A percentile compares a stretch with the other conserved stretches of the same genome.
Evolutionary conservation across 768 basidiomycete species (phyloP).

Genomic region (Paxillus ammoniavirescens): DNA sequence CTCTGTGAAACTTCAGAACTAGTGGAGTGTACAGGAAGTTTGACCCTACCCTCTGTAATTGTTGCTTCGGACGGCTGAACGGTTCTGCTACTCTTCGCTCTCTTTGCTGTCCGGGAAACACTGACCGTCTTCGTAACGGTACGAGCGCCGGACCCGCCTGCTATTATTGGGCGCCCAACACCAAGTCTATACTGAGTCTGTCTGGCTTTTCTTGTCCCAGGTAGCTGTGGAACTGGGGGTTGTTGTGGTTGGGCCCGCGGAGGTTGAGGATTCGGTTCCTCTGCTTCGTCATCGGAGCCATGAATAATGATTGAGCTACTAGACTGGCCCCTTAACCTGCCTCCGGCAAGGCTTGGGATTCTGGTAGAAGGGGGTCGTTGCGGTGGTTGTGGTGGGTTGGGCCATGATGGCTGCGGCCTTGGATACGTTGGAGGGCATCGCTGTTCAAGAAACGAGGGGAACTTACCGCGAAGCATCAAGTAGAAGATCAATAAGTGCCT

Average conservation of each 20-base stretch:
- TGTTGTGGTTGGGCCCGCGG: slow-evolving; percentile 12
- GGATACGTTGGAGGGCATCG: slow-evolving; percentile 31
- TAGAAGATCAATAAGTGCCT: slow-evolving; percentile 73
- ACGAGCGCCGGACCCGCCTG: slow-evolving; percentile 67
- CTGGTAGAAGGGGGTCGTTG: slow-evolving; percentile 34
- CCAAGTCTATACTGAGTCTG: slow-evolving; percentile 69
- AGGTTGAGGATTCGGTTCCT: slow-evolving; percentile 19
- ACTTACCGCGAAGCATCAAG: slow-evolving; percentile 48
- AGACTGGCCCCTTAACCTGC: slow-evolving; percentile 31
- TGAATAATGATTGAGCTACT: slow-evolving; percentile 37
- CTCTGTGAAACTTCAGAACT: slow-evolving; percentile 22
- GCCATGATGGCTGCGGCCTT: slow-evolving; percentile 27
- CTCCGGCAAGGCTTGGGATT: slow-evolving; percentile 27
- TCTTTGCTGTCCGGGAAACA: slow-evolving; percentile 44
- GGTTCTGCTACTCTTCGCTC: slow-evolving; percentile 48
- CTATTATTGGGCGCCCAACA: slow-evolving; percentile 64
- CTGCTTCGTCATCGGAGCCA: slow-evolving; percentile 44
- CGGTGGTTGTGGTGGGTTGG: slow-evolving; percentile 15
- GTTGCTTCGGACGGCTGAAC: slow-evolving; percentile 52
- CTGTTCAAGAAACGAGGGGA: slow-evolving; percentile 34
- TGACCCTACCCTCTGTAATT: slow-evolving; percentile 50
- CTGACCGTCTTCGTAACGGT: slow-evolving; percentile 59
- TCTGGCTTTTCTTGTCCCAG: slow-evolving; percentile 67
- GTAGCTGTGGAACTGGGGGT: slow-evolving; percentile 26
- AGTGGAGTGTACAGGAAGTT: background rate